Percentiles rank a stretch among this genome's conserved stretches.
phyloP scores from a whole-genome alignment of 2,329 filamentous ascomycete species.

The Penicillium vulpinum region DNA sequence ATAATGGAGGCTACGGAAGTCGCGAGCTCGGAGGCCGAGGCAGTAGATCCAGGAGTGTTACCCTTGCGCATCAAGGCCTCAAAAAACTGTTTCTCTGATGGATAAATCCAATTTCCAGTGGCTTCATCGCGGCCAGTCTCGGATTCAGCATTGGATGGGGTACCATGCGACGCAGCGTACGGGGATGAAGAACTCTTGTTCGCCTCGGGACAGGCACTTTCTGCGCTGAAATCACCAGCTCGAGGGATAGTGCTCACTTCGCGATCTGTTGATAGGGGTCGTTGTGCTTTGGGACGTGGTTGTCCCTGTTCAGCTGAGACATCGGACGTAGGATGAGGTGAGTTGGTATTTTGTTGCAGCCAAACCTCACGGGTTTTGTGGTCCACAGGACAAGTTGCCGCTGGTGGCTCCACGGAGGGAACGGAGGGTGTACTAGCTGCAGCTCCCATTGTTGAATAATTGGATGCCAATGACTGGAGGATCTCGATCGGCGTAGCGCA shows the following conservation, averaged over 20 bases:
- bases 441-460: constrained; percentile 36
- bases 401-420: constrained; percentile 28
- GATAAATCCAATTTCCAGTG: constrained; percentile 94
- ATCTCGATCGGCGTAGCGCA: constrained; percentile 17
- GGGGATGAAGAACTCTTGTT: constrained; percentile 31
- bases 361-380: constrained; percentile 84
- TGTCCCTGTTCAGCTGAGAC: constrained; percentile 28
- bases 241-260: constrained; percentile 79
- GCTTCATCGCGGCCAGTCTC: constrained; percentile 70
- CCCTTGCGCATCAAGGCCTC: constrained; percentile 94
- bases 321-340: constrained; percentile 35
- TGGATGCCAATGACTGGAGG: constrained; percentile 15
- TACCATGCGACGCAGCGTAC: constrained; percentile 32
- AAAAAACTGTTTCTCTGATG: constrained; percentile 96
- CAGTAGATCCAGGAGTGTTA: constrained; percentile 60
- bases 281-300: constrained; percentile 31
- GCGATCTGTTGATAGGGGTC: constrained; percentile 64
- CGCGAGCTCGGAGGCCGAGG: constrained; percentile 48
- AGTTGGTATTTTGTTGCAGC: constrained; percentile 59
- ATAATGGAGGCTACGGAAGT: constrained; percentile 88
- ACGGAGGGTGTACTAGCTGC: constrained; percentile 38
- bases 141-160: constrained; percentile 71
- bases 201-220: constrained; percentile 22
- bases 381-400: constrained; percentile 76
- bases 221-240: constrained; percentile 40